Evolutionary conservation across 202 grass and related monocot genomes (phyloP).

Genomic region (Schoenoplectus tabernaemontani): DNA sequence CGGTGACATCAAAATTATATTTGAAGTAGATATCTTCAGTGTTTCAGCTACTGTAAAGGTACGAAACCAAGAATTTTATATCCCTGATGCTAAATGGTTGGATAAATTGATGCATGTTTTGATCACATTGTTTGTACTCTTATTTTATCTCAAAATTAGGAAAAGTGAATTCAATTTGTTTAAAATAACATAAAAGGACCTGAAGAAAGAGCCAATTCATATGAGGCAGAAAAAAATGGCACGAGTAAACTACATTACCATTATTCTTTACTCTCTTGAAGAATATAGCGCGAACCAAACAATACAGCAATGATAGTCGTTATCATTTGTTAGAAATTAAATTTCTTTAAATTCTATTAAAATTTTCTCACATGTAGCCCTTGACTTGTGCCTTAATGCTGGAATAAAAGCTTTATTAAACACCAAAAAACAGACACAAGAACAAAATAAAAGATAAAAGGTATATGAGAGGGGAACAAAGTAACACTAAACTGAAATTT

Average conservation of each 20-base stretch:
- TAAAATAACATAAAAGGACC: slow-evolving; percentile 1
- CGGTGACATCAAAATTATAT: slow-evolving; percentile 76
- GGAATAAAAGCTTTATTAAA: background rate
- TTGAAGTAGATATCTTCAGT: slow-evolving; percentile 50
- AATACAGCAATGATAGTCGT: background rate
- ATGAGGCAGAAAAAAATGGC: background rate
- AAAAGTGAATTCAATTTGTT: background rate
- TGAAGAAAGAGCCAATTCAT: background rate
- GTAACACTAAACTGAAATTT: background rate
- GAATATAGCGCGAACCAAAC: background rate
- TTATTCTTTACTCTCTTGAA: background rate
- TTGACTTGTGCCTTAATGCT: background rate
- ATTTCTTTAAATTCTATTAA: background rate
- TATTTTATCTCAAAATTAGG: background rate
- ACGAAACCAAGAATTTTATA: background rate
- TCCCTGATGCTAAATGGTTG: background rate
- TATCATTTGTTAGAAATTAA: background rate
- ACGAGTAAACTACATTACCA: background rate
- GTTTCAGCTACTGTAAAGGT: background rate
- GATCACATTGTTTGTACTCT: background rate
- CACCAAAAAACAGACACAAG: background rate
- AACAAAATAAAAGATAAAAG: background rate
- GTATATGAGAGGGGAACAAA: background rate
- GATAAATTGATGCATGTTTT: background rate
- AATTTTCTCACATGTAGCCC: background rate